Percentiles rank a stretch among this genome's conserved stretches.
These are phyloP conservation scores for Biancaea sappan DNA, from an alignment of 306 rosid species.

Conservation along the genomic window DNA sequence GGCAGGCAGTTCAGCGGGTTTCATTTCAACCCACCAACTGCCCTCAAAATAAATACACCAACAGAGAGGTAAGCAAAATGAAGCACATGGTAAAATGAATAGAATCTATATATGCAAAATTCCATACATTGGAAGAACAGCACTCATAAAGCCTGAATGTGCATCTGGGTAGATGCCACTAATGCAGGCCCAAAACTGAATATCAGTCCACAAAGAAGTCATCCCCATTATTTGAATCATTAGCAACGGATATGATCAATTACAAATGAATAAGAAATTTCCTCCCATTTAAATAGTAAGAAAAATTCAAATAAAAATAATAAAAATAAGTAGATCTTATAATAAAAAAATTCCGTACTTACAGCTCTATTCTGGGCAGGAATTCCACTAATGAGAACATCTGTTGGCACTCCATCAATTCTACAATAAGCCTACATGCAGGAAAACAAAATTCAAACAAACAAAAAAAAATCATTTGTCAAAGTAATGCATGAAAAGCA, in stretches of 20 bases:
- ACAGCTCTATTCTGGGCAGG: slow-evolving; percentile 94
- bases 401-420: slow-evolving; percentile 79
- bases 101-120: neutral
- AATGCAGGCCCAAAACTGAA: neutral
- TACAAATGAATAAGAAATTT: neutral
- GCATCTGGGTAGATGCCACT: neutral
- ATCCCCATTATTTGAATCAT: neutral
- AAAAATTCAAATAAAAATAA: no score
- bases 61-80: neutral
- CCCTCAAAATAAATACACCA: neutral
- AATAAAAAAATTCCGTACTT: slow-evolving; percentile 43
- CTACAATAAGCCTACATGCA: slow-evolving; percentile 76
- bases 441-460: neutral
- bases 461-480: no score
- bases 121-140: neutral
- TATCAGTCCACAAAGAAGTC: neutral
- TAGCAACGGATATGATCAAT: neutral
- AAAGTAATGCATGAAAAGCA: slow-evolving; percentile 21
- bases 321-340: neutral
- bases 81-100: neutral
- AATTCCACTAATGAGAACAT: slow-evolving; percentile 69
- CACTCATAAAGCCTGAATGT: neutral
- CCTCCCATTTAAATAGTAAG: slow-evolving; percentile 1
- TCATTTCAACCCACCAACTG: neutral
- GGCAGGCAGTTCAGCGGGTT: neutral